These are phyloP conservation scores for Pseudogymnoascus pannorum DNA, from an alignment of 2,329 filamentous ascomycete species.

Conservation along the genomic window DNA sequence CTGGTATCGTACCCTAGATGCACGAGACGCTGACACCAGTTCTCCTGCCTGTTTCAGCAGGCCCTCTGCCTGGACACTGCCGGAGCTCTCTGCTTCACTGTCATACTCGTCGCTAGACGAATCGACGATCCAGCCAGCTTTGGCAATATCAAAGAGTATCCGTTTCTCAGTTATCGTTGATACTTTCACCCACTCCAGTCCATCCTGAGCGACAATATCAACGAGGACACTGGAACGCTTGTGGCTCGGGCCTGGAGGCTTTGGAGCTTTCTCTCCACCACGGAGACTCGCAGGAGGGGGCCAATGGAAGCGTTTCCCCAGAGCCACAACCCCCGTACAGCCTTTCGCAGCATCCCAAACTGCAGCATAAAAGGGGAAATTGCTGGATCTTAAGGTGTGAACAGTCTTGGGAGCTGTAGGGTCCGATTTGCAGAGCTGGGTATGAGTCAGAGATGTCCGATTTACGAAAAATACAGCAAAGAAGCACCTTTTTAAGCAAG, in stretches of 20 bases:
- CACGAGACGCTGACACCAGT: conserved; percentile 48
- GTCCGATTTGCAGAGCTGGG: conserved; percentile 21
- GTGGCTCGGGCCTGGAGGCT: conserved; percentile 13
- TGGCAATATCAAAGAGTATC: conserved; percentile 60
- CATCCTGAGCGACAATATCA: conserved; percentile 57
- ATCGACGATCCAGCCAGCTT: conserved; percentile 52
- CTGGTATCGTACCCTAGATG: conserved; percentile 50
- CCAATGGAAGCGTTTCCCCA: conserved; percentile 50
- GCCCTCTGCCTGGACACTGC: conserved; percentile 40
- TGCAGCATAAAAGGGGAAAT: conserved; percentile 56
- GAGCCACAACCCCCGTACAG: conserved; percentile 47
- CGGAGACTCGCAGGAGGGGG: conserved; percentile 16
- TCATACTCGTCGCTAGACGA: conserved; percentile 39
- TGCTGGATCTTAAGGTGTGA: conserved; percentile 58
- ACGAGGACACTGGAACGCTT: conserved; percentile 42
- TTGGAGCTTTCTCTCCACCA: conserved; percentile 13
- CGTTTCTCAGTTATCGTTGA: conserved; percentile 57
- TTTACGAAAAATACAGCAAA: background rate
- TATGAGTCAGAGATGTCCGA: conserved; percentile 9
- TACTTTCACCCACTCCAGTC: conserved; percentile 61
- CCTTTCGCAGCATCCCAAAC: conserved; percentile 57
- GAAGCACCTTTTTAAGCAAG: conserved; percentile 36
- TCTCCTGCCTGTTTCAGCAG: conserved; percentile 53
- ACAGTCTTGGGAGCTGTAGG: conserved; percentile 29
- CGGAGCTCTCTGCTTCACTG: conserved; percentile 31